Evolutionary conservation across 805 yeast genomes (phyloP), one percentile per base, ranked within the genome.

Genomic region (Candida jianshihensis): DNA sequence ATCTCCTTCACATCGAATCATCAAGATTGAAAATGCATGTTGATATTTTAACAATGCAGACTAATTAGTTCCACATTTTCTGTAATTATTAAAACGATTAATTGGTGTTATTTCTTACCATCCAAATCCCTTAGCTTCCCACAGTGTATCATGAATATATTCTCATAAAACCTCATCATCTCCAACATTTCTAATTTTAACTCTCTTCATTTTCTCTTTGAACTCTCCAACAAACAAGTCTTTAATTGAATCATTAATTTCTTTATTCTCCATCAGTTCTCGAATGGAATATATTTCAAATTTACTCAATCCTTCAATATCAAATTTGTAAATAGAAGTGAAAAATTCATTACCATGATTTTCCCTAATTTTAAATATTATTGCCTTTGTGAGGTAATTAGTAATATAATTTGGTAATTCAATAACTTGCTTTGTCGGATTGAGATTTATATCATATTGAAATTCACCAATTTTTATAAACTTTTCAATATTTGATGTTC

Each of bases 271-370:
- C 34, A 46, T 15, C 14, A 49, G 26, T 14, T 36, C 19, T 5
- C 44, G 41, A 10, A 49, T 46, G 7, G 47, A 39, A 4, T 39
- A 34, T 3, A 56, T 31, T 42, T 64, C 70, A 26, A 57, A 53
- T 28, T 52, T 49, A 1, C 67, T 61, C 12, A 70, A 52, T 1
- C 73, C 76, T 39, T 70, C 66, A 10, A 70, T 48, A 5, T 57
- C 48, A 29, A 65, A 62, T 39, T 63, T 68, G 38, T 58, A 54
- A 18, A 63, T 33, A 19, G 69, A 57, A 2, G 64, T 61, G 34
- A 51, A 64, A 14, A 55, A 44, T n/a, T 47, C 40, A 34, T 61
- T 60, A 6, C 69, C 69, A 37, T 62, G 55, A 35, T 63, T 65
- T 10, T 51, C 58, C 18, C 54, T 51, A 4, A 60, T 47, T 16